Percentiles rank a stretch among this genome's conserved stretches.
Evolutionary conservation across 202 grass and related monocot species (phyloP).

Genomic region (Schoenoplectus tabernaemontani): DNA sequence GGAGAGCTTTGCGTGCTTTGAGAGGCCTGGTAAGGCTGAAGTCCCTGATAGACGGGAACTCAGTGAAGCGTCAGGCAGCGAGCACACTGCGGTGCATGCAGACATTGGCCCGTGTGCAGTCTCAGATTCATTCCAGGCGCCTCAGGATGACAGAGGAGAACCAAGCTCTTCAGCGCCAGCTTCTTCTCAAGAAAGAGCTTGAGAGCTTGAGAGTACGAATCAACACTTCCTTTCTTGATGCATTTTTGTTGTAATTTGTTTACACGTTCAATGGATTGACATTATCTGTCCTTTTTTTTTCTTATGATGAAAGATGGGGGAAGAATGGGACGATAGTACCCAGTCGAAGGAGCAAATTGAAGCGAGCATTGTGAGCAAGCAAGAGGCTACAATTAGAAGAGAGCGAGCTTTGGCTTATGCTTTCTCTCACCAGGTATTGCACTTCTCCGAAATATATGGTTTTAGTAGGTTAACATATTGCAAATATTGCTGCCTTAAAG

Average conservation of each 20-base stretch:
- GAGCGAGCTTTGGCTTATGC: slow-evolving; percentile 89
- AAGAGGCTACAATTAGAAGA: slow-evolving; percentile 85
- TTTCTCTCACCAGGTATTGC: slow-evolving; percentile 89
- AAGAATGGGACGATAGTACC: slow-evolving; percentile 90
- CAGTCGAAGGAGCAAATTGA: slow-evolving; percentile 93
- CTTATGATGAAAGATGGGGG: slow-evolving; percentile 66
- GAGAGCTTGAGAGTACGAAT: slow-evolving; percentile 80
- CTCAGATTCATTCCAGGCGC: slow-evolving; percentile 81
- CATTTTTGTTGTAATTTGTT: slow-evolving; percentile 11
- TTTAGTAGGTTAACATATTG: background rate
- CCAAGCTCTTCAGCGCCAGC: slow-evolving; percentile 82
- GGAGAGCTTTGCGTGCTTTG: slow-evolving; percentile 79
- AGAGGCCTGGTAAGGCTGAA: slow-evolving; percentile 83
- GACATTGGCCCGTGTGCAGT: slow-evolving; percentile 80
- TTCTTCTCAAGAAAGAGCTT: slow-evolving; percentile 87
- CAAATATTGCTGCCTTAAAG: background rate
- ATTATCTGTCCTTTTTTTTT: background rate
- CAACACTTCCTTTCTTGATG: slow-evolving; percentile 16
- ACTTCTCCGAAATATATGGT: background rate
- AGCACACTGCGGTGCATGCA: slow-evolving; percentile 93
- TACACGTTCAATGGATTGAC: background rate
- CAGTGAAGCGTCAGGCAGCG: slow-evolving; percentile 87
- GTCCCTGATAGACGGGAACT: slow-evolving; percentile 84
- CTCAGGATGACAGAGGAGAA: slow-evolving; percentile 90
- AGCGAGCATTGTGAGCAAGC: slow-evolving; percentile 81